phyloP scores from a whole-genome alignment of 768 basidiomycete species.

The Boletus vermiculosoides region DNA sequence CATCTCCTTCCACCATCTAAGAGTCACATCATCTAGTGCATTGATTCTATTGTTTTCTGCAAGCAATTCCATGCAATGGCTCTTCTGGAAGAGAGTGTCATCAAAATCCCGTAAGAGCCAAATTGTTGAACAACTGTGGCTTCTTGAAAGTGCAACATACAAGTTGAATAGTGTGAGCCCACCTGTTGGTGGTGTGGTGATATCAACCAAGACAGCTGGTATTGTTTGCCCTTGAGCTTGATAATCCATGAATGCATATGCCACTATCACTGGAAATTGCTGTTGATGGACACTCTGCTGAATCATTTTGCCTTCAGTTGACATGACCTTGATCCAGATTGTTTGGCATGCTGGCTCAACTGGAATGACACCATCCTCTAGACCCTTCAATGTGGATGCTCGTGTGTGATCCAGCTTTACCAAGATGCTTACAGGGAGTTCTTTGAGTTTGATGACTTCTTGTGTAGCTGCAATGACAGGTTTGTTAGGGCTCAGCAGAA shows the following conservation, averaged over 20 bases:
- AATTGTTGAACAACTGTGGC: constrained; percentile 28
- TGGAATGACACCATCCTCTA: background rate
- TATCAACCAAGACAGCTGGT: constrained; percentile 36
- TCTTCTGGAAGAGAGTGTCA: background rate
- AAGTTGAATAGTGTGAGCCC: constrained; percentile 37
- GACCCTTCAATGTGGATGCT: background rate
- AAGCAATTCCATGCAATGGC: background rate
- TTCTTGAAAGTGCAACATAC: constrained; percentile 41
- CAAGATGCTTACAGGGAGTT: background rate
- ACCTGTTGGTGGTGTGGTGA: constrained; percentile 35
- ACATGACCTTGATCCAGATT: background rate
- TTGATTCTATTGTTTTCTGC: background rate
- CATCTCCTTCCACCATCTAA: background rate
- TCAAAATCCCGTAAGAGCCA: constrained; percentile 32
- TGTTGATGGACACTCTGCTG: background rate
- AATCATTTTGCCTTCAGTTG: background rate
- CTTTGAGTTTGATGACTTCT: background rate
- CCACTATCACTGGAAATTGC: background rate
- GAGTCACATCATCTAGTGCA: background rate
- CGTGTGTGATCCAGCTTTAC: background rate
- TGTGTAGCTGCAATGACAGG: background rate
- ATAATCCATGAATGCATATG: background rate
- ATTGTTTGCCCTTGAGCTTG: constrained; percentile 43
- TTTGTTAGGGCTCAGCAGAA: background rate
- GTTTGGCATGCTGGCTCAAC: background rate